Percentiles rank a stretch among this genome's conserved stretches.
Conservation (phyloP, 768 basidiomycete species). For the Amanita exitialis region DNA sequence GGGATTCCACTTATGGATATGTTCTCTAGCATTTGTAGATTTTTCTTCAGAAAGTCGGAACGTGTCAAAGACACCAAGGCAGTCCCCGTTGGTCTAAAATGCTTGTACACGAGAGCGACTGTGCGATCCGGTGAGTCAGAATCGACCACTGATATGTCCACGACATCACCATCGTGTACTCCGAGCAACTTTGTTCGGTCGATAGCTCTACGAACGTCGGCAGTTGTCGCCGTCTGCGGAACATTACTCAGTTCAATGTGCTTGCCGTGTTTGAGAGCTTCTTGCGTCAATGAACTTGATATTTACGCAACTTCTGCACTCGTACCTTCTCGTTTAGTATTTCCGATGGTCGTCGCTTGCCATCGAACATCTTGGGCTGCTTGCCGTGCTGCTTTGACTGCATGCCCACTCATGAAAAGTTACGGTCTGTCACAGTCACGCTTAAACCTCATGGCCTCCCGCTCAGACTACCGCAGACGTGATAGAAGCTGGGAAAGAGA, state of each 20-base stretch:
- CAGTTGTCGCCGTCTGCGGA: conserved; percentile 40
- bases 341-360: too few relatives aligned
- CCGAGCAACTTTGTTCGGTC: conserved; percentile 31
- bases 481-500: conserved; percentile 60
- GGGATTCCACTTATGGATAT: conserved; percentile 35
- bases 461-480: conserved; percentile 41
- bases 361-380: not conserved
- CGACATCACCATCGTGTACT: conserved; percentile 31
- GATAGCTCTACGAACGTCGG: conserved; percentile 42
- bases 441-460: conserved; percentile 40
- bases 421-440: conserved; percentile 7
- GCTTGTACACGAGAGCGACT: conserved; percentile 54
- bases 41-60: conserved; percentile 31
- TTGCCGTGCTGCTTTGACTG: not conserved
- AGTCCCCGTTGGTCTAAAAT: conserved; percentile 47
- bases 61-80: conserved; percentile 48
- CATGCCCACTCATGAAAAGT: not conserved
- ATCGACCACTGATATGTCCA: not conserved
- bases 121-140: not conserved
- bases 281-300: not conserved
- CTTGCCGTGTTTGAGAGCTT: conserved; percentile 17
- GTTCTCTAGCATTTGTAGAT: conserved; percentile 30
- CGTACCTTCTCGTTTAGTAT: not conserved
- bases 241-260: conserved; percentile 42
- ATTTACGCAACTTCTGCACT: not conserved